Base-by-base conservation (phyloP, 2,329 filamentous ascomycete genomes). In the Alternaria sp. region DNA sequence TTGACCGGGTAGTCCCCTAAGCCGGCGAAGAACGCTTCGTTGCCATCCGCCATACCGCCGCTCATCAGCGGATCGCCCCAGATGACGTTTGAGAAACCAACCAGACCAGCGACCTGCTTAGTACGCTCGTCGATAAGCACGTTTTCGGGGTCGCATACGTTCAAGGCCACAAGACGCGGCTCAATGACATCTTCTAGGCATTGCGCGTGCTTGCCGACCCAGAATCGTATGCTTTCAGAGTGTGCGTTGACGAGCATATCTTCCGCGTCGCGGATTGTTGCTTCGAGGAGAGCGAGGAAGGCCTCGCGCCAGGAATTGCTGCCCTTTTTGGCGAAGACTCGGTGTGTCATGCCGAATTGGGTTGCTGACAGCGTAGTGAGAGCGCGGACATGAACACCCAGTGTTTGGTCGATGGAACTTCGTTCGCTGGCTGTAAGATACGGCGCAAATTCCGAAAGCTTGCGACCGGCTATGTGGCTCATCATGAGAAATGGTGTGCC, bases 51-150 rank as follows among this genome's bases (percentile, higher is more conserved):
- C 57, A 79, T 68, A 4, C 84, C 81, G 56, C 84, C 83, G 7
- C 80, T 82, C 80, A 88, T 82, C 61, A 84, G 78, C 9, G 83
- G 75, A 71, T 88, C 86, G 1, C 86, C 86, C 85, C 85, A 88
- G 4, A 87, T 69, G 14, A 83, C 82, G 53, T 80, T 82, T 8
- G 84, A 82, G 59, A 85, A 85, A 57, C 85, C 85, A 12, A 85
- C 71, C 11, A 88, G 66, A 1, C 85, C 86, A 1, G 80, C 81
- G 8, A 88, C 65, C 41, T 80, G 74, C 61, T 81, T 83, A 1
- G 80, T 83, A 11, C 74, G 71, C 34, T 81, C 79, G 59, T 88
- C 80, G 30, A 88, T 67, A 11, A 87, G 73, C 5, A 87, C 79
- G 57, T 86, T 84, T 8, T 81, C 79, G 11, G 82, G 78, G 1